These are phyloP conservation scores for Podila epigama DNA, from an alignment of 192 early-diverging fungal genomes.

Conservation along the genomic window DNA sequence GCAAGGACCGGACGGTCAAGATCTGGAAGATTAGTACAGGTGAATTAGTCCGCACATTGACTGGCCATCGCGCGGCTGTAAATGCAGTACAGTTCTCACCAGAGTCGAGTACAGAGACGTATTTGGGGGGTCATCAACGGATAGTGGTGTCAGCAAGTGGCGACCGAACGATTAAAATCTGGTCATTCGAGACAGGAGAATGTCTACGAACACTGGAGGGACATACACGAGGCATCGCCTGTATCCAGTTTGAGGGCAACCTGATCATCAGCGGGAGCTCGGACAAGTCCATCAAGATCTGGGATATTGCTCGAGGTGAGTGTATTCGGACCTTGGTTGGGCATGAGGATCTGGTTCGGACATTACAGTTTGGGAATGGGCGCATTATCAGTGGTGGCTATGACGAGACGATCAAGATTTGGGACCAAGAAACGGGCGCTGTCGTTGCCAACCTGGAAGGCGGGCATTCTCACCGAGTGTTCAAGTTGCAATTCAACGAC, in stretches of 20 bases:
- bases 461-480: constrained; percentile 70
- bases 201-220: constrained; percentile 71
- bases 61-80: constrained; percentile 79
- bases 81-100: constrained; percentile 77
- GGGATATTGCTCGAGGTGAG: constrained; percentile 54
- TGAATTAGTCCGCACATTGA: constrained; percentile 58
- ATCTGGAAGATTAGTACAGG: constrained; percentile 83
- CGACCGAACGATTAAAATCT: constrained; percentile 83
- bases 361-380: constrained; percentile 69
- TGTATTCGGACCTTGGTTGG: constrained; percentile 57
- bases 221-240: constrained; percentile 85
- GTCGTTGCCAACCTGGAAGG: constrained; percentile 62
- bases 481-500: constrained; percentile 83
- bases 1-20: constrained; percentile 82
- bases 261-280: constrained; percentile 86
- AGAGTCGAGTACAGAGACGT: constrained; percentile 17
- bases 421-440: constrained; percentile 77
- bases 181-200: constrained; percentile 74
- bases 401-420: constrained; percentile 88
- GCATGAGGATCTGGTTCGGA: constrained; percentile 76
- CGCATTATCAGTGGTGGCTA: constrained; percentile 89
- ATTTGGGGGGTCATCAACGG: constrained; percentile 4
- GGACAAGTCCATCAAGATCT: constrained; percentile 79
- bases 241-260: constrained; percentile 88
- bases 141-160: constrained; percentile 72